Base-by-base conservation (phyloP, 1,284 basidiomycete species). In the Cutaneotrichosporon cyanovorans region DNA sequence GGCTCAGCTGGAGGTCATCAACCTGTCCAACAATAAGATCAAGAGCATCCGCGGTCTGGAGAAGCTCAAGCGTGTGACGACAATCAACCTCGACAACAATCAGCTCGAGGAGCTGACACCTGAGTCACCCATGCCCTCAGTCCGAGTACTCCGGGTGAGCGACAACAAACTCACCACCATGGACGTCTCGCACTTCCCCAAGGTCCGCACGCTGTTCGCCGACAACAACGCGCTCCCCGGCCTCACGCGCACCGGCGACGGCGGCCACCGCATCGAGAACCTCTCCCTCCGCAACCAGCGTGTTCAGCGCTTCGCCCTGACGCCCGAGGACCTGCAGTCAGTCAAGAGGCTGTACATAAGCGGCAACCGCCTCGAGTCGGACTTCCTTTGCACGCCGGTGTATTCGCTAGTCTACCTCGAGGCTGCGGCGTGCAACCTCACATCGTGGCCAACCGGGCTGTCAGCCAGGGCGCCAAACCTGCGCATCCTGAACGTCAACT, bases 321-420 rank as follows among this genome's bases (percentile, higher is more conserved):
- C 80, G 56, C 79, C 80, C 50, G 78, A 80, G 51, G 83, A 90
- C 67, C 78, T 95, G 59, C 81, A 87, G 61, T 86, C 91, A 73
- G 81, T 90, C 57, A 91, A 91, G 73, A 80, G 93, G 39, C 74
- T 98, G 60, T 98, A 96, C 76, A 78, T 97, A 42, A 92, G 88
- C 51, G 90, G 74, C 42, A 76, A 76, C 50, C 61, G 66, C 6
- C 56, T 75, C 5, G 55, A 65, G 0, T 35, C 51, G 4, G 62
- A 67, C 18, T 75, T 77, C 62, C 75, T 84, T 55, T 28, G 81
- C 37, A 86, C 86, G 72, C 62, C 63, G 9, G 52, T 71, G 6
- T 90, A 89, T 73, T 85, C 89, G 62, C 76, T 99, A 59, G 77
- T 87, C 33, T 97, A 97, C 74, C 78, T 98, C 59, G 93, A 99